Evolutionary conservation across 2,329 filamentous ascomycete genomes (phyloP), one percentile per base, ranked within the genome.

Genomic region (Penicillium sp.): DNA sequence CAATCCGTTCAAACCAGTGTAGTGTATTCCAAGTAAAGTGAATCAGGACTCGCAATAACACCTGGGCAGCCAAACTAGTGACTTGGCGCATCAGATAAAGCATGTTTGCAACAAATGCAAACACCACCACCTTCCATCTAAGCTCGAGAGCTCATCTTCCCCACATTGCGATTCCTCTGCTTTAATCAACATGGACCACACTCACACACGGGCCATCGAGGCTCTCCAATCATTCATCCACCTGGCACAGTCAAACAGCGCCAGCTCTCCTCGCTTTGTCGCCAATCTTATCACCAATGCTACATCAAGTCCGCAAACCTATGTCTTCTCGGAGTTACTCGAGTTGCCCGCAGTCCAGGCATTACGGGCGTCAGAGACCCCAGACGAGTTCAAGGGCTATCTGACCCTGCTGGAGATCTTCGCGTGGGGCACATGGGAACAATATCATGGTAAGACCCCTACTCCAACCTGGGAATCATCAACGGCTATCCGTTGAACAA

Each of bases 241-340:
- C 49, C 89, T 97, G 61, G 89, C 89, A 68, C 94, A 92, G 71
- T 90, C 91, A 10, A 91, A 91, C 59, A 90, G 71, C 46, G 69
- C 71, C 16, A 68, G 86, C 6, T 91, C 92, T 10, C 88, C 91
- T 39, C 88, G 90, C 64, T 91, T 92, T 55, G 89, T 92, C 40
- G 88, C 90, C 68, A 92, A 96, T 71, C 85, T 97, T 50, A 84
- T 97, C 71, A 86, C 83, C 43, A 90, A 92, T 75, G 94, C 92
- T 58, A 97, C 92, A 47, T 92, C 91, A n/a, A 87, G 87, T 52
- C 86, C 90, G 27, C 90, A 92, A 74, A 96, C 92, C 61, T 99
- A 88, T 74, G 83, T 97, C 76, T 99, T 99, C 78, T 86, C 90
- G 63, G 93, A 97, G 77, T 87, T 99, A n/a, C 86, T 99, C 36